phyloP scores from a whole-genome alignment of 148 eudicot species.

The Camellia lanceoleosa region DNA sequence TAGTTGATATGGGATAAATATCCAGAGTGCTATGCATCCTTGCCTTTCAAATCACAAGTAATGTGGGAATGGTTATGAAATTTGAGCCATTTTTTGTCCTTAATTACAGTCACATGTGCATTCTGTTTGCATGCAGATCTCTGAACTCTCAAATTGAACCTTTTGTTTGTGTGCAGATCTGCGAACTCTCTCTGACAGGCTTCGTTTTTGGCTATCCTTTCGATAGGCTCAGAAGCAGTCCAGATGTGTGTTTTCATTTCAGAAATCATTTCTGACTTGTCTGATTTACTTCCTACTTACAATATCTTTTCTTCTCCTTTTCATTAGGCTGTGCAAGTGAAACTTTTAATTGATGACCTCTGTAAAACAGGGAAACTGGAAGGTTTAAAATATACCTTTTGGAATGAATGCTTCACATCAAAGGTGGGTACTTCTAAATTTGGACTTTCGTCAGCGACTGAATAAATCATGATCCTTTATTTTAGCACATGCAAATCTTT shows the following conservation, averaged over 20 bases:
- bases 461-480: neutral
- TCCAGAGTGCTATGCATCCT: neutral
- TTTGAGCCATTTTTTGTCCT: neutral
- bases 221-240: slow-evolving; percentile 36
- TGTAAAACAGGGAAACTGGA: slow-evolving; percentile 65
- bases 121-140: slow-evolving; percentile 45
- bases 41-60: neutral
- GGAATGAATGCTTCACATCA: slow-evolving; percentile 85
- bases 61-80: neutral
- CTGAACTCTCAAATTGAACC: slow-evolving; percentile 27
- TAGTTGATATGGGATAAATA: neutral
- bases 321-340: slow-evolving; percentile 66
- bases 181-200: slow-evolving; percentile 53
- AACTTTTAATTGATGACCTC: slow-evolving; percentile 66
- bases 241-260: slow-evolving; percentile 41
- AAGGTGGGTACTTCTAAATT: slow-evolving; percentile 47
- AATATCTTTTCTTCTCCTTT: neutral
- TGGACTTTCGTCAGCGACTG: neutral
- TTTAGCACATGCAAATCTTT: neutral
- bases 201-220: slow-evolving; percentile 74
- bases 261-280: neutral
- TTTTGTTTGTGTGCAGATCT: slow-evolving; percentile 47
- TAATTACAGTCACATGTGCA: neutral
- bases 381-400: slow-evolving; percentile 70
- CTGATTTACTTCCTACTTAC: neutral